These are phyloP conservation scores for Bathelium albidoporum DNA, from an alignment of 495 filamentous ascomycete genomes.

Conservation along the genomic window DNA sequence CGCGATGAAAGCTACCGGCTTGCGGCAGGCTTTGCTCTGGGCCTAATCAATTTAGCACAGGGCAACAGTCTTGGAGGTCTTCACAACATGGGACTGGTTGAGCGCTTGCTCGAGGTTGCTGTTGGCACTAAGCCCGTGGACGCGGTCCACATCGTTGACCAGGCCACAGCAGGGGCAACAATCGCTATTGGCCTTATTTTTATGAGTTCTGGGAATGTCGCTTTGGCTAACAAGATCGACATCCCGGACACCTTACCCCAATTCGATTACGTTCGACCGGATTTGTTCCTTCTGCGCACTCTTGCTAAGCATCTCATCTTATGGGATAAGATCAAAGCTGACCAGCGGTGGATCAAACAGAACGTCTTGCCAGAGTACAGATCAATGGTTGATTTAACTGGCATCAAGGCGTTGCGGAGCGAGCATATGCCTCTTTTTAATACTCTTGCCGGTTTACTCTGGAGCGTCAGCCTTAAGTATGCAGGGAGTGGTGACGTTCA, in stretches of 20 bases:
- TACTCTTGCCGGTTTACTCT: slow-evolving; percentile 80
- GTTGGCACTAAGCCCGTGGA: slow-evolving; percentile 80
- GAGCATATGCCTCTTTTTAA: slow-evolving; percentile 87
- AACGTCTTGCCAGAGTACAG: slow-evolving; percentile 63
- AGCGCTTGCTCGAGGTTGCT: slow-evolving; percentile 74
- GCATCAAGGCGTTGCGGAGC: slow-evolving; percentile 49
- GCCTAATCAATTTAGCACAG: slow-evolving; percentile 88
- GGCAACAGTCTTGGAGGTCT: slow-evolving; percentile 79
- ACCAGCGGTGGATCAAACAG: slow-evolving; percentile 58
- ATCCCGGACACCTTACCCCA: slow-evolving; percentile 80
- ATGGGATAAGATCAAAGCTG: slow-evolving; percentile 72
- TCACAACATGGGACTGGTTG: slow-evolving; percentile 87
- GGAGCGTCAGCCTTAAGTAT: slow-evolving; percentile 72
- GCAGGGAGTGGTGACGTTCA: slow-evolving; percentile 66
- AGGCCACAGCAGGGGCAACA: slow-evolving; percentile 80
- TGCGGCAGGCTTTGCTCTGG: slow-evolving; percentile 86
- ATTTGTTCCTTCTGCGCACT: slow-evolving; percentile 82
- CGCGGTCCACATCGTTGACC: slow-evolving; percentile 81
- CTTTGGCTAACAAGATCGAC: slow-evolving; percentile 85
- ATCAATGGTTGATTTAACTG: slow-evolving; percentile 41
- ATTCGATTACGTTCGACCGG: slow-evolving; percentile 90
- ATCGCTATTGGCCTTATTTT: slow-evolving; percentile 89
- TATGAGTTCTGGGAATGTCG: slow-evolving; percentile 88
- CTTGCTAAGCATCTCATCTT: slow-evolving; percentile 87
- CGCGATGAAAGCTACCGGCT: slow-evolving; percentile 91